Conservation (phyloP, 768 basidiomycete species). For the Rhizopogon vesiculosus region DNA sequence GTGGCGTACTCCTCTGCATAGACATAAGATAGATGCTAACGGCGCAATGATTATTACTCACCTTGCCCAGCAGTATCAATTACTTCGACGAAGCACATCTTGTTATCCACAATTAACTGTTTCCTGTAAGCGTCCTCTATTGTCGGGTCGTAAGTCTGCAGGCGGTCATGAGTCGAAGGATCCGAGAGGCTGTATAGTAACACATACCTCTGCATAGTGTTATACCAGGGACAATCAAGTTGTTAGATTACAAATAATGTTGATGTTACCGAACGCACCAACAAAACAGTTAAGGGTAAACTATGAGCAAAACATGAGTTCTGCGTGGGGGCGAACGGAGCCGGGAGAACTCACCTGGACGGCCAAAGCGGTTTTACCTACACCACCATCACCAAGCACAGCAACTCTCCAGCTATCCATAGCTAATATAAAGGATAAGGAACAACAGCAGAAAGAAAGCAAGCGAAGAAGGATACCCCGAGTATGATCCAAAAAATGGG, state of each 20-base stretch:
- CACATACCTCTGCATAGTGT: constrained; percentile 46
- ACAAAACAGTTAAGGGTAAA: constrained; percentile 97
- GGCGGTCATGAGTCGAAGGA: constrained; percentile 5
- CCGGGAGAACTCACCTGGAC: constrained; percentile 65
- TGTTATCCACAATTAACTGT: constrained; percentile 90
- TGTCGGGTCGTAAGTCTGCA: constrained; percentile 93
- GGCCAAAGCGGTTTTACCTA: constrained; percentile 94
- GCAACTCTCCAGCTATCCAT: constrained; percentile 97
- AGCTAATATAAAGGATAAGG: constrained; percentile 25
- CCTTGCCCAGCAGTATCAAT: constrained; percentile 98
- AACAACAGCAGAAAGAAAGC: constrained; percentile 9
- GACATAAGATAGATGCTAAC: constrained; percentile 15
- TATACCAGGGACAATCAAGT: constrained; percentile 10
- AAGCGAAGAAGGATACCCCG: constrained; percentile 11
- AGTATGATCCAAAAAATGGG: constrained; percentile 26
- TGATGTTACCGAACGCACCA: constrained; percentile 47
- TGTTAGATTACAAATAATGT: constrained; percentile 8
- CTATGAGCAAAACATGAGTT: constrained; percentile 35
- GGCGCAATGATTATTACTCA: constrained; percentile 30
- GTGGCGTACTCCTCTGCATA: constrained; percentile 91
- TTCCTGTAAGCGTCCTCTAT: constrained; percentile 98
- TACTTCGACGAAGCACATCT: constrained; percentile 94
- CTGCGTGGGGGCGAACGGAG: neutral
- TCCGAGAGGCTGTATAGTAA: constrained; percentile 6
- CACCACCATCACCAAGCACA: constrained; percentile 94